Evolutionary conservation across 257 asterid genomes (phyloP).

Genomic region (Misopates orontium): DNA sequence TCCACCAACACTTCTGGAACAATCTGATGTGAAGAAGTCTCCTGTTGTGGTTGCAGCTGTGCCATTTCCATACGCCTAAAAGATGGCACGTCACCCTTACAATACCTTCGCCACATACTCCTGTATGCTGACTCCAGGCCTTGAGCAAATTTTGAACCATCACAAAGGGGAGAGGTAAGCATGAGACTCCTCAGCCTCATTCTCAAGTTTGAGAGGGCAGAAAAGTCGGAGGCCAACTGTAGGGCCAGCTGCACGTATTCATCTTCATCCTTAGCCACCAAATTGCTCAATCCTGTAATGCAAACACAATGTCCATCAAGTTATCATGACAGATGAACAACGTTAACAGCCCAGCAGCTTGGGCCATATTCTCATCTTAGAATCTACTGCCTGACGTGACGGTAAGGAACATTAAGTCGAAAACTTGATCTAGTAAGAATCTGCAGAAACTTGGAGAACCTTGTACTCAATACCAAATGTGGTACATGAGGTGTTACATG

Average conservation of each 20-base stretch:
- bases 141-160: slow-evolving; percentile 63
- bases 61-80: slow-evolving; percentile 50
- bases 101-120: slow-evolving; percentile 80
- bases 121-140: slow-evolving; percentile 74
- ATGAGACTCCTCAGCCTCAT: slow-evolving; percentile 72
- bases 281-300: slow-evolving; percentile 64
- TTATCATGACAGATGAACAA: not conserved
- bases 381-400: not conserved
- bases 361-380: not conserved
- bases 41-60: slow-evolving; percentile 39
- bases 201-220: slow-evolving; percentile 77
- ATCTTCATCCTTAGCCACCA: slow-evolving; percentile 80
- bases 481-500: too few species aligned
- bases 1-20: slow-evolving; percentile 37
- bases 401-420: too few species aligned
- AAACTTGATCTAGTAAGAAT: not conserved
- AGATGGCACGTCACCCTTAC: slow-evolving; percentile 85
- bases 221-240: slow-evolving; percentile 66
- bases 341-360: not conserved
- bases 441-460: not conserved
- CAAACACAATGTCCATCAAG: slow-evolving; percentile 17
- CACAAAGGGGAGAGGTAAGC: slow-evolving; percentile 86
- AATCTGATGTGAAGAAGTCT: slow-evolving; percentile 28
- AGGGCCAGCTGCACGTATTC: slow-evolving; percentile 78
- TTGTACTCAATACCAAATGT: too few species aligned